These are phyloP conservation scores for Lecanosticta acicola DNA, from an alignment of 2,329 filamentous ascomycete genomes.

Conservation along the genomic window DNA sequence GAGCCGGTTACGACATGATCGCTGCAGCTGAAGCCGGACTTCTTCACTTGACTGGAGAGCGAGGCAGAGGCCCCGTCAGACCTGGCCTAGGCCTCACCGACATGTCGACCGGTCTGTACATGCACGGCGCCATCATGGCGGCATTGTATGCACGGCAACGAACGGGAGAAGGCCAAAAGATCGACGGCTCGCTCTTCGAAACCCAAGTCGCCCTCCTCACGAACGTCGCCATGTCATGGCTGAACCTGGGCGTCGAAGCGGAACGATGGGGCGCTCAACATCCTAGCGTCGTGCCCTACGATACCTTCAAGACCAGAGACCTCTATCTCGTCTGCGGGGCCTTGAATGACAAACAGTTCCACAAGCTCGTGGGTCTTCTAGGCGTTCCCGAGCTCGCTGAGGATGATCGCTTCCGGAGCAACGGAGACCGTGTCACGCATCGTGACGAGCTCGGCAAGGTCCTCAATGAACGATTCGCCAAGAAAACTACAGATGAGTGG, in stretches of 20 bases:
- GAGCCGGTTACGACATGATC: conserved; percentile 45
- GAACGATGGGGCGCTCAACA: conserved; percentile 44
- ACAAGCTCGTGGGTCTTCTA: conserved; percentile 30
- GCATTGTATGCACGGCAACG: conserved; percentile 37
- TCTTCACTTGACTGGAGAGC: conserved; percentile 42
- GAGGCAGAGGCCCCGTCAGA: conserved; percentile 37
- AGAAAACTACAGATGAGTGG: conserved; percentile 40
- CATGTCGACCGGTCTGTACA: conserved; percentile 43
- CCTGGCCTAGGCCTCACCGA: conserved; percentile 43
- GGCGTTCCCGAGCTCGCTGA: conserved; percentile 24
- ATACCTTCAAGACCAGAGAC: conserved; percentile 38
- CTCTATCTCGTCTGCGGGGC: conserved; percentile 22
- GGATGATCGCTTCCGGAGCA: conserved; percentile 29
- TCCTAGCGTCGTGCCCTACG: conserved; percentile 45
- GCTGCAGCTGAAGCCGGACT: conserved; percentile 41
- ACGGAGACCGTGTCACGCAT: conserved; percentile 30
- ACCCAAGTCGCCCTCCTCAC: conserved; percentile 39
- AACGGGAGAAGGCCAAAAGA: conserved; percentile 39
- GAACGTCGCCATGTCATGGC: conserved; percentile 39
- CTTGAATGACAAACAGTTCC: conserved; percentile 37
- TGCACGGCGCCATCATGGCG: conserved; percentile 42
- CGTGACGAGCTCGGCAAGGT: conserved; percentile 33
- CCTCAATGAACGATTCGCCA: conserved; percentile 32
- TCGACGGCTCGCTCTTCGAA: conserved; percentile 45
- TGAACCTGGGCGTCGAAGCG: conserved; percentile 39